Evolutionary conservation across 139 green algal species (phyloP).

Genomic region (Auxenochlorella pyrenoidosa): DNA sequence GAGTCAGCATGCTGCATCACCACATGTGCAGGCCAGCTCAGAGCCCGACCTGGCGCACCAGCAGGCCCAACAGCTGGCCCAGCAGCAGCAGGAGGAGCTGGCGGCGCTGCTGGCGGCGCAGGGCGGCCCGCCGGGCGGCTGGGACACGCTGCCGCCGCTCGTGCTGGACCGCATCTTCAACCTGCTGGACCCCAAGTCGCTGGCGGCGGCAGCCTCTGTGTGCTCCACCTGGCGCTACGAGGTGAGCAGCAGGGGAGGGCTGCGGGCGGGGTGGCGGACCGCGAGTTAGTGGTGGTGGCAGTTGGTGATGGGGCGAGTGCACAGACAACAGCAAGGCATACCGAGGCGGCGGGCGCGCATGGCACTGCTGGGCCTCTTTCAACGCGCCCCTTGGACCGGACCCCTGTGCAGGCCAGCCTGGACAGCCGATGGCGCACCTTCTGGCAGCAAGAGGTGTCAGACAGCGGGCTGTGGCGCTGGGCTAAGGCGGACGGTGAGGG

Average conservation of each 20-base stretch:
- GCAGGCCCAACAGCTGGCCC: neutral
- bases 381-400: too few species aligned
- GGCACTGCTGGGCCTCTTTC: too few species aligned
- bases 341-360: too few species aligned
- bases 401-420: neutral
- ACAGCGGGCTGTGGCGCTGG: constrained; percentile 41
- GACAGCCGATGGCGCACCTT: constrained; percentile 30
- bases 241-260: too few species aligned
- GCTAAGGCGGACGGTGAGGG: constrained; percentile 20
- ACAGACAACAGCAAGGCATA: too few species aligned
- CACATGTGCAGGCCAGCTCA: too few species aligned
- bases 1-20: neutral
- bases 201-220: constrained; percentile 24
- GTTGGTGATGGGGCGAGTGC: too few species aligned
- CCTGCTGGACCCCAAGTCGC: neutral
- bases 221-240: constrained; percentile 39
- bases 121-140: neutral
- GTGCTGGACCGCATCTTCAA: constrained; percentile 6
- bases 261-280: too few species aligned
- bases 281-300: too few species aligned
- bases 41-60: neutral
- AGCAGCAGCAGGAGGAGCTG: neutral
- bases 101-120: neutral
- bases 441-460: constrained; percentile 30
- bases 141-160: constrained; percentile 1